phyloP scores from a whole-genome alignment of 768 basidiomycete species.

The Termitomyces sp. region DNA sequence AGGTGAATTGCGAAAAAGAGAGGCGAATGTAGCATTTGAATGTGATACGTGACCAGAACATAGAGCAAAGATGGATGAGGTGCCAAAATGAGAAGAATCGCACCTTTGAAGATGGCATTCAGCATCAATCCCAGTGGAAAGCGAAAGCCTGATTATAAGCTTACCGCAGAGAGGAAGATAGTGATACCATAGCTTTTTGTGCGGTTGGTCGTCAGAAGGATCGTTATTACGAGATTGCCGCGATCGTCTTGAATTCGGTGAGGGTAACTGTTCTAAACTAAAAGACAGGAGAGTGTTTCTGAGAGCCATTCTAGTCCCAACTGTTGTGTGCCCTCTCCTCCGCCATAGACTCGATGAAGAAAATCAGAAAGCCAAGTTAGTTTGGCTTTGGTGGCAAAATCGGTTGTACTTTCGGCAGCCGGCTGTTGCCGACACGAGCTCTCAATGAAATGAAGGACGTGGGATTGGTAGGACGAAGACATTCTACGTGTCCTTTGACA shows the following conservation, averaged over 20 bases:
- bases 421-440: not conserved
- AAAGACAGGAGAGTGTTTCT: conserved; percentile 21
- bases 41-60: conserved; percentile 65
- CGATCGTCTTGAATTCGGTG: not conserved
- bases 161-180: conserved; percentile 56
- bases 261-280: conserved; percentile 16
- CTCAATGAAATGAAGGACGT: not conserved
- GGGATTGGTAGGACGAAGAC: not conserved
- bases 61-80: conserved; percentile 75
- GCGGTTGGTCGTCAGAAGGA: conserved; percentile 22
- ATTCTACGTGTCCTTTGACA: too few species aligned
- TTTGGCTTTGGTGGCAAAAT: not conserved
- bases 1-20: conserved; percentile 52
- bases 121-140: not conserved
- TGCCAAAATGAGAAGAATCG: conserved; percentile 56
- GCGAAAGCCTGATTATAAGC: conserved; percentile 12
- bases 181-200: conserved; percentile 51
- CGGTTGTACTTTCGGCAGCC: not conserved
- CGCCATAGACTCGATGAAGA: conserved; percentile 10
- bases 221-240: conserved; percentile 2
- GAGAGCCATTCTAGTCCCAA: conserved; percentile 17
- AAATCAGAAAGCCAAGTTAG: not conserved
- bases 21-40: conserved; percentile 48
- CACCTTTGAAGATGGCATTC: conserved; percentile 19
- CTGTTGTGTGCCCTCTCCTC: not conserved